Base-by-base conservation (phyloP, 2,329 filamentous ascomycete genomes). In the Calonectria ilicicola region DNA sequence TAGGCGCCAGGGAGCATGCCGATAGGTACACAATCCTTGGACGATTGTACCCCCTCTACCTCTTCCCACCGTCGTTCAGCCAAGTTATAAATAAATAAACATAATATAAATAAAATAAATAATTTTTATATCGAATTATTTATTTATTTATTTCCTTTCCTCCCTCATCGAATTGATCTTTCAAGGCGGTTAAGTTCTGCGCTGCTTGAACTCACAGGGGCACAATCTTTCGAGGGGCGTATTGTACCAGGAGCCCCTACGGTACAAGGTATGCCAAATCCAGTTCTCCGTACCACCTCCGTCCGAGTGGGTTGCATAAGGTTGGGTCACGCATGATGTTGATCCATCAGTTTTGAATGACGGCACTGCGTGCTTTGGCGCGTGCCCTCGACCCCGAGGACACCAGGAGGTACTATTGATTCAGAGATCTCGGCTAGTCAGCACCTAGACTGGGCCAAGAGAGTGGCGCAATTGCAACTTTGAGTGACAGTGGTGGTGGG, bases 281-380 rank as follows among this genome's bases (percentile, higher is more conserved):
- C n/a, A 67, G 38, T 40, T 58, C 46, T 44, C 23, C 27, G 53
- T 17, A 56, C 53, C 23, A 32, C 32, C 19, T 58, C 38, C n/a
- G 26, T 27, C 38, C 27, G 67, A n/a, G 67, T 46, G 47, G 60
- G 47, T 51, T 62, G 68, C 68, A 70, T 70, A 62, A 70, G 65
- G 42, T 26, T 56, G 42, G 19, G 62, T 65, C 62, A 66, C 42
- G 68, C 68, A 70, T 70, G 62, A 70, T 35, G 68, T 27, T 62
- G 62, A 70, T 70, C 68, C 21, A 60, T 58, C 53, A 17, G 4
- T 14, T 32, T 60, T 15, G 53, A 26, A 60, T 26, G 53, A 60
- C 53, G 53, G 53, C 53, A 40, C 53, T 40, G 35, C n/a, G 5
- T 21, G 38, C 26, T 40, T 27, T 42, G 53, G 32, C 35, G 32